Conservation (phyloP, 1,284 basidiomycete genomes). For the Schizophyllum commune region DNA sequence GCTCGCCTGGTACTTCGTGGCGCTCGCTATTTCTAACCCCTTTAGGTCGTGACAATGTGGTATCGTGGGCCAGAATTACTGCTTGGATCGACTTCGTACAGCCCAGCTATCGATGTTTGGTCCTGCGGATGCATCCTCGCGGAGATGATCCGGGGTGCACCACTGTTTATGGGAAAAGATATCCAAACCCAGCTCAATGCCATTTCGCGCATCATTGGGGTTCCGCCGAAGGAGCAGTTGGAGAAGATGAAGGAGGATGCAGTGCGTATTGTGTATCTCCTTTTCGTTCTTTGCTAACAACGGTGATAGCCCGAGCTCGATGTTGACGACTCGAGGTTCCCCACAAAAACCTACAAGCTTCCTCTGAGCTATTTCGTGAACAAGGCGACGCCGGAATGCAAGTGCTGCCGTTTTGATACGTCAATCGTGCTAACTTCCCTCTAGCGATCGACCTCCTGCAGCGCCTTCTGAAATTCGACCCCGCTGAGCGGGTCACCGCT, state of each 20-base stretch:
- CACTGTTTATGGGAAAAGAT: conserved; percentile 94
- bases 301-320: conserved; percentile 78
- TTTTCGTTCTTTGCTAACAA: conserved; percentile 2
- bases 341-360: conserved; percentile 88
- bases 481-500: conserved; percentile 86
- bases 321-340: conserved; percentile 65
- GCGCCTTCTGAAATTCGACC: conserved; percentile 94
- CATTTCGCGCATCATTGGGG: conserved; percentile 96
- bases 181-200: conserved; percentile 97
- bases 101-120: conserved; percentile 99
- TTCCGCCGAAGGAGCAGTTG: conserved; percentile 85
- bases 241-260: conserved; percentile 90
- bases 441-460: conserved; percentile 92
- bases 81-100: conserved; percentile 94
- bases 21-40: background rate
- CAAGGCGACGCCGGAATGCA: conserved; percentile 80
- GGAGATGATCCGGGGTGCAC: conserved; percentile 96
- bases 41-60: conserved; percentile 95
- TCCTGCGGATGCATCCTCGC: conserved; percentile 99
- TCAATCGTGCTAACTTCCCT: conserved; percentile 1
- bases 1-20: conserved; percentile 13
- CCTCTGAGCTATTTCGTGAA: conserved; percentile 86
- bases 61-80: conserved; percentile 98
- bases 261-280: conserved; percentile 37
- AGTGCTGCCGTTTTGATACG: background rate